Percentiles rank a stretch among this genome's conserved stretches.
phyloP scores from a whole-genome alignment of 1,139 yeast species.

The Yamadazyma triangularis region DNA sequence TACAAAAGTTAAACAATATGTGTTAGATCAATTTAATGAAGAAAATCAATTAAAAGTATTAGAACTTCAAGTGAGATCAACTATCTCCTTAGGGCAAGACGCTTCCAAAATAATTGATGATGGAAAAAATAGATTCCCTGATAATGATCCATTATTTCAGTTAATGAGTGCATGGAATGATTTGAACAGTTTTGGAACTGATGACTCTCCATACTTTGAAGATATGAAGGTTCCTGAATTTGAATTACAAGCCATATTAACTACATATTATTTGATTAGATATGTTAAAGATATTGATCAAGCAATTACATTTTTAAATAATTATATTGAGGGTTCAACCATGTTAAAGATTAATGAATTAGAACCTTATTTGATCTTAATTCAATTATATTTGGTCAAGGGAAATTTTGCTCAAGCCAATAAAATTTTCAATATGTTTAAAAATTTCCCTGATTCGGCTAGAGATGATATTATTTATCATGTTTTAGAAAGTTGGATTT shows the following conservation, averaged over 20 bases:
- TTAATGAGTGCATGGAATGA: slow-evolving; percentile 42
- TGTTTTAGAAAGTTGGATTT: slow-evolving; percentile 64
- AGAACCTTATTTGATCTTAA: slow-evolving; percentile 41
- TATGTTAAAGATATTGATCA: slow-evolving; percentile 35
- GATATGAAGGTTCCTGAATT: slow-evolving; percentile 29
- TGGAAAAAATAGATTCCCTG: slow-evolving; percentile 34
- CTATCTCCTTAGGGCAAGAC: slow-evolving; percentile 35
- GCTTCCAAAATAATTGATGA: slow-evolving; percentile 38
- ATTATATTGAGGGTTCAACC: slow-evolving; percentile 18
- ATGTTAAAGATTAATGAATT: slow-evolving; percentile 26
- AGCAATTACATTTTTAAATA: slow-evolving; percentile 30
- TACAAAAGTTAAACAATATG: slow-evolving; percentile 29
- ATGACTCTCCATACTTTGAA: slow-evolving; percentile 35
- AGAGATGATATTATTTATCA: slow-evolving; percentile 67
- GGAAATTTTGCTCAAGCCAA: slow-evolving; percentile 37
- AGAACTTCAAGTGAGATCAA: slow-evolving; percentile 41
- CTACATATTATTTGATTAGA: slow-evolving; percentile 39
- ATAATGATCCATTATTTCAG: slow-evolving; percentile 33
- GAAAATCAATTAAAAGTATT: slow-evolving; percentile 37
- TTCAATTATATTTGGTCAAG: slow-evolving; percentile 38
- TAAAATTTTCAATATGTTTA: slow-evolving; percentile 30
- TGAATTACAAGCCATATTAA: slow-evolving; percentile 41
- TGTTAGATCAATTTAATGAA: slow-evolving; percentile 29
- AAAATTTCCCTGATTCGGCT: slow-evolving; percentile 41
- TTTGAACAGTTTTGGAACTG: slow-evolving; percentile 39